Conservation (phyloP, 495 filamentous ascomycete genomes). For the Chaetomium fimeti region DNA sequence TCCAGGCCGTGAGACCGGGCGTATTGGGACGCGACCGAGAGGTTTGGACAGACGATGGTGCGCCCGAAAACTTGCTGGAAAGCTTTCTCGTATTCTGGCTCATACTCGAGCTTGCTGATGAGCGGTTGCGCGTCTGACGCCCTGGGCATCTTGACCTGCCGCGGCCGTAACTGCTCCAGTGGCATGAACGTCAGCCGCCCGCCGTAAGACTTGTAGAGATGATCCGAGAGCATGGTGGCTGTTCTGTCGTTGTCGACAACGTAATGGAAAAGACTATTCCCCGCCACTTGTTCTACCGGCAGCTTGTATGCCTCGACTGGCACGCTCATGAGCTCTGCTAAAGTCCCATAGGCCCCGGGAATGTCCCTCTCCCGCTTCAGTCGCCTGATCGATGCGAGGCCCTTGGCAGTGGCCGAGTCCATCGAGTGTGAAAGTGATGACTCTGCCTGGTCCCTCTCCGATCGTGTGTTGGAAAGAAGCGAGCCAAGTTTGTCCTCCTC, state of each 20-base stretch:
- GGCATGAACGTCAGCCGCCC: slow-evolving; percentile 97
- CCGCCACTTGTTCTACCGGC: slow-evolving; percentile 89
- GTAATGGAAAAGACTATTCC: slow-evolving; percentile 91
- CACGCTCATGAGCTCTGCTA: slow-evolving; percentile 87
- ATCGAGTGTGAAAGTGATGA: slow-evolving; percentile 76
- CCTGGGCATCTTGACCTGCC: slow-evolving; percentile 70
- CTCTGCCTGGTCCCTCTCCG: slow-evolving; percentile 74
- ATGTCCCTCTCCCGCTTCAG: slow-evolving; percentile 75
- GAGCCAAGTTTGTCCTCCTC: slow-evolving; percentile 85
- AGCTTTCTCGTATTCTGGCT: slow-evolving; percentile 73
- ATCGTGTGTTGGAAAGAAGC: slow-evolving; percentile 67
- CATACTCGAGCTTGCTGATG: slow-evolving; percentile 80
- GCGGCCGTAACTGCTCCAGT: slow-evolving; percentile 70
- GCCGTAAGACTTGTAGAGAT: slow-evolving; percentile 71
- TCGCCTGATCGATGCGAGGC: slow-evolving; percentile 75
- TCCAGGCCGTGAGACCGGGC: slow-evolving; percentile 85
- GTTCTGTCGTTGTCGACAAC: slow-evolving; percentile 93
- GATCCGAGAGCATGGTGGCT: slow-evolving; percentile 73
- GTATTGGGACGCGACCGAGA: slow-evolving; percentile 82
- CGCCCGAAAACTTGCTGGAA: slow-evolving; percentile 94
- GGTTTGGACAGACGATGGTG: slow-evolving; percentile 87
- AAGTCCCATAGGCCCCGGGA: slow-evolving; percentile 84
- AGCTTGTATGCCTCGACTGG: slow-evolving; percentile 74
- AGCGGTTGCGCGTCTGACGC: slow-evolving; percentile 84
- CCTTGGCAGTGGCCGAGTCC: slow-evolving; percentile 81